Base-by-base conservation (phyloP, 768 basidiomycete species). In the Macrolepiota fuliginosa region DNA sequence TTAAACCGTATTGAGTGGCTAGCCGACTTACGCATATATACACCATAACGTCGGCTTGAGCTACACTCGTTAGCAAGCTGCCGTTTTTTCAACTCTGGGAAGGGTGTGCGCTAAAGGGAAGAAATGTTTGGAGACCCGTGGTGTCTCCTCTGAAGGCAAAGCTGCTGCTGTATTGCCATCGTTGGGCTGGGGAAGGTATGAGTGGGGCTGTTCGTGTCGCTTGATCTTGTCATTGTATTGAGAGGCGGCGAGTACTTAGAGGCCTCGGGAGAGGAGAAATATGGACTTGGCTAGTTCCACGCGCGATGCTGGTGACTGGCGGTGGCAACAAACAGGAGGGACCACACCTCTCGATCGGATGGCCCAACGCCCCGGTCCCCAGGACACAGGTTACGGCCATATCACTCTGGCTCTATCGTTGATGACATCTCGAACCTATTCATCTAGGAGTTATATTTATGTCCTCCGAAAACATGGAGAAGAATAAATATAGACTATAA, bases 61-160 rank as follows among this genome's bases (percentile, higher is more conserved):
- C 81, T 54, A 72, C 70, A 5, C 76, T 76, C 1, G 70, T 60
- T 0, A 84, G 84, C 2, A 85, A 70, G 4, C 78, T 77, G 69
- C 85, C 83, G 69, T 84, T 85, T 68, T 85, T 85, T 82, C 82
- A 85, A 1, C 81, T 83, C 85, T 84, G 85, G 15, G 79, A 79
- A 9, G 83, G 81, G 74, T 86, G 76, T 63, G 76, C 84, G 11
- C 79, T 80, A 68, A 77, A 85, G 4, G 83, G 83, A 35, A 75
- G 74, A 70, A 85, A 79, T 0, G 84, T 85, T 68, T 87, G 85
- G 15, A 87, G 75, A 11, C 83, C 82, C 0, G 84, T 84, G 22
- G 84, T 71, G 68, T 86, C 85, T 7, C 81, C 79, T 22, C 82
- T 82, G 63, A 87, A 86, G 17, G 83, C 84, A 63, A 87, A 85